phyloP scores from a whole-genome alignment of 2,329 filamentous ascomycete species.

The Plectosphaerella plurivora region DNA sequence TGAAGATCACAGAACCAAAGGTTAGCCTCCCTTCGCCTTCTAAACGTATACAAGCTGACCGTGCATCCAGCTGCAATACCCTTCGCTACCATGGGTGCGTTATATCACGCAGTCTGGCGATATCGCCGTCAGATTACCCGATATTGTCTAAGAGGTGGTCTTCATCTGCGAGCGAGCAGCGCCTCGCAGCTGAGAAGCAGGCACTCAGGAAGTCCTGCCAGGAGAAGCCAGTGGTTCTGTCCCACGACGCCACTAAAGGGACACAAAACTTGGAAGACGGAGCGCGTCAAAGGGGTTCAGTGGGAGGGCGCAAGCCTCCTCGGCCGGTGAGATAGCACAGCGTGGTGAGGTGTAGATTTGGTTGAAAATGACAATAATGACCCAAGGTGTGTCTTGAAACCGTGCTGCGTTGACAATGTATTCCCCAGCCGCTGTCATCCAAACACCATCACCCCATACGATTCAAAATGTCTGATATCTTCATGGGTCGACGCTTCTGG shows the following conservation, averaged over 20 bases:
- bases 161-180: background rate
- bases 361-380: too few relatives aligned
- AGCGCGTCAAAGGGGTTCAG: too few relatives aligned
- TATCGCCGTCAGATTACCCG: constrained; percentile 91
- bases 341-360: too few relatives aligned
- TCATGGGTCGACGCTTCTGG: constrained; percentile 17
- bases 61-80: constrained; percentile 79
- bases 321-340: too few relatives aligned
- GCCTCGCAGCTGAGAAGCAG: background rate
- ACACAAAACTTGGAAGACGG: too few relatives aligned
- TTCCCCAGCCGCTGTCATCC: background rate
- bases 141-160: constrained; percentile 59
- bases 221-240: too few relatives aligned
- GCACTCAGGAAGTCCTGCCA: too few relatives aligned
- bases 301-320: too few relatives aligned
- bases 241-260: too few relatives aligned
- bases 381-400: too few relatives aligned
- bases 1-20: constrained; percentile 99
- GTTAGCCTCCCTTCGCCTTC: constrained; percentile 43
- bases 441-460: constrained; percentile 4
- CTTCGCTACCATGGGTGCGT: constrained; percentile 92
- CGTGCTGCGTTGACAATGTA: too few relatives aligned
- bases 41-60: constrained; percentile 8
- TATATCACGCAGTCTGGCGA: constrained; percentile 99
- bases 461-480: constrained; percentile 19